Conservation (phyloP, 2,329 filamentous ascomycete genomes). For the Periconia sp. region DNA sequence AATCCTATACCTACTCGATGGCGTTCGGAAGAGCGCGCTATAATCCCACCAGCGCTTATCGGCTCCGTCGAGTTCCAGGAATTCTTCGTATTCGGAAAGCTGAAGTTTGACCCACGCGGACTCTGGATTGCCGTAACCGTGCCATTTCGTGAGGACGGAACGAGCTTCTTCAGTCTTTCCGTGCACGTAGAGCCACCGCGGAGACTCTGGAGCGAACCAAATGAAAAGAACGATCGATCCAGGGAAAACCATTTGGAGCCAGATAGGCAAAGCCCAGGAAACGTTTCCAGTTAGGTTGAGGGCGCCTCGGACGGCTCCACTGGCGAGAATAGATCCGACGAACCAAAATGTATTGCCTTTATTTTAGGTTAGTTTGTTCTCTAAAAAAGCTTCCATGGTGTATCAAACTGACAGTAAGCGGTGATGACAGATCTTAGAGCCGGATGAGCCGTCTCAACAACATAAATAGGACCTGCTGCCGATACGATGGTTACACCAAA, state of each 20-base stretch:
- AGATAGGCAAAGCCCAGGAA: conserved; percentile 26
- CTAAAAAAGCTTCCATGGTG: neutral
- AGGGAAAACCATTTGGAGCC: conserved; percentile 30
- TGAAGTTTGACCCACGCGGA: conserved; percentile 30
- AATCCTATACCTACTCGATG: conserved; percentile 13
- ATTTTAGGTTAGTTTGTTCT: neutral
- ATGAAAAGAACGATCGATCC: conserved; percentile 48
- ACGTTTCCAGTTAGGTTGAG: conserved; percentile 17
- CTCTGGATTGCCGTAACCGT: conserved; percentile 49
- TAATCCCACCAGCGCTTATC: conserved; percentile 14
- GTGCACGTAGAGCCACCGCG: conserved; percentile 59
- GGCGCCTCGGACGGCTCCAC: conserved; percentile 26
- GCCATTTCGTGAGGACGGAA: conserved; percentile 58
- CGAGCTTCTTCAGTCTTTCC: conserved; percentile 57
- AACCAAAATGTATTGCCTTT: conserved; percentile 46
- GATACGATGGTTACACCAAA: conserved; percentile 61
- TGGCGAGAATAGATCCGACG: conserved; percentile 38
- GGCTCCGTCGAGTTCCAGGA: conserved; percentile 5
- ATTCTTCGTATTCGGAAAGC: conserved; percentile 32
- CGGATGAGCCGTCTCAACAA: conserved; percentile 63
- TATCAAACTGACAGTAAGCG: conserved; percentile 32
- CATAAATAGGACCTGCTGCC: conserved; percentile 60
- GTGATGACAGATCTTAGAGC: conserved; percentile 56
- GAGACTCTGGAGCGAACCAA: conserved; percentile 60
- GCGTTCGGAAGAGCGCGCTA: conserved; percentile 5